Percentiles rank a stretch among this genome's conserved stretches.
phyloP scores from a whole-genome alignment of 2,329 filamentous ascomycete genomes.

The Leptographium radiaticola region DNA sequence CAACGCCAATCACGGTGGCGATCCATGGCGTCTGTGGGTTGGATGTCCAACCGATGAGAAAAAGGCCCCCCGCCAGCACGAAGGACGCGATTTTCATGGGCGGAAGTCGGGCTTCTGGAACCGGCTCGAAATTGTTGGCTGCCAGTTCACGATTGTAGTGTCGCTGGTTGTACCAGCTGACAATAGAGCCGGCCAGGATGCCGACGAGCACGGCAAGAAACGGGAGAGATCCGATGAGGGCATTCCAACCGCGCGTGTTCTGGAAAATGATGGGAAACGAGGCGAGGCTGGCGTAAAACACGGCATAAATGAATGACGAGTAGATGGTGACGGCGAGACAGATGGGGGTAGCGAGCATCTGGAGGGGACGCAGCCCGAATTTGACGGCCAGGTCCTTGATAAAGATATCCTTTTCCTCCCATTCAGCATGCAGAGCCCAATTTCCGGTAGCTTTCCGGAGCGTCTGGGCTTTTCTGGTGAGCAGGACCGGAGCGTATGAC shows the following conservation, averaged over 20 bases:
- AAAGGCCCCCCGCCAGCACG: neutral
- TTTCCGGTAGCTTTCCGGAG: neutral
- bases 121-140: neutral
- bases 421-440: neutral
- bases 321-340: neutral
- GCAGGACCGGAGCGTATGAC: neutral
- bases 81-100: neutral
- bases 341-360: neutral
- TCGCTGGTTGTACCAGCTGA: neutral
- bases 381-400: neutral
- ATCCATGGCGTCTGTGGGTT: slow-evolving; percentile 25
- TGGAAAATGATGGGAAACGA: neutral
- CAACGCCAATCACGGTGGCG: slow-evolving; percentile 30
- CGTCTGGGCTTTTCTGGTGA: neutral
- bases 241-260: neutral
- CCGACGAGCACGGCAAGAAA: neutral
- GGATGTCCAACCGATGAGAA: neutral
- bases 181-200: neutral
- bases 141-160: neutral
- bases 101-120: neutral
- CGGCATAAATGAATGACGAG: neutral
- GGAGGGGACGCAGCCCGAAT: neutral
- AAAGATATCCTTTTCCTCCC: neutral
- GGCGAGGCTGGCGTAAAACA: neutral
- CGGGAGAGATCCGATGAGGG: neutral